phyloP scores from a whole-genome alignment of 805 yeast species.

The Pichia cephalocereana region DNA sequence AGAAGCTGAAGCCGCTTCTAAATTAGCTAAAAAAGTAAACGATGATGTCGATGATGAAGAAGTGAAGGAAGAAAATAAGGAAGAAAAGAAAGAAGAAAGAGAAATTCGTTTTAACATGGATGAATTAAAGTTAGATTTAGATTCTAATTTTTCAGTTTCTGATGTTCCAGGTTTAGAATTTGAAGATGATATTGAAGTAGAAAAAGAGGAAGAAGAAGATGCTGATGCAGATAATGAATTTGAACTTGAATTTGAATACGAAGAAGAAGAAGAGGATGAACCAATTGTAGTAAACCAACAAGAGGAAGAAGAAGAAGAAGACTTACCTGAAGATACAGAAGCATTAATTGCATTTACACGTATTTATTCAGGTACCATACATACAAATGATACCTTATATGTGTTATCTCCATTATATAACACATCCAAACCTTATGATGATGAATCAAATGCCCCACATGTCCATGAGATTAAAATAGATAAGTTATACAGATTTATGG shows the following conservation, averaged over 20 bases:
- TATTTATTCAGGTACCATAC: constrained; percentile 75
- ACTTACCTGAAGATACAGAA: constrained; percentile 41
- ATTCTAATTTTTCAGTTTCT: background rate
- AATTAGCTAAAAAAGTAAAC: constrained; percentile 6
- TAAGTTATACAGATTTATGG: constrained; percentile 80
- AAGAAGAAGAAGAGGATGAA: constrained; percentile 40
- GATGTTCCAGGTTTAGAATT: background rate
- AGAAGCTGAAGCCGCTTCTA: background rate
- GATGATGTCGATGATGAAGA: constrained; percentile 13
- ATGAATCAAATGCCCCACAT: constrained; percentile 1
- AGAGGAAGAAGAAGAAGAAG: constrained; percentile 35
- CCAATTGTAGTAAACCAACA: constrained; percentile 37
- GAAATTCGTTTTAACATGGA: background rate
- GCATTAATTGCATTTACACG: constrained; percentile 82
- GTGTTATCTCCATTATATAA: constrained; percentile 78
- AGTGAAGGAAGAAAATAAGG: constrained; percentile 4
- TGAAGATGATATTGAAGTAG: background rate
- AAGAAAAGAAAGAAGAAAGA: constrained; percentile 3
- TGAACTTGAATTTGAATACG: constrained; percentile 33
- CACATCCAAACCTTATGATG: constrained; percentile 29
- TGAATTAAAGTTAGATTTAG: background rate
- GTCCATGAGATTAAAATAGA: constrained; percentile 47
- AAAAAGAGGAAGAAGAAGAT: background rate
- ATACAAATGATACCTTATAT: constrained; percentile 63
- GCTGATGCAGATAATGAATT: constrained; percentile 14